Conservation (phyloP, 75 land plant species). For the Ceratopteris richardii region DNA sequence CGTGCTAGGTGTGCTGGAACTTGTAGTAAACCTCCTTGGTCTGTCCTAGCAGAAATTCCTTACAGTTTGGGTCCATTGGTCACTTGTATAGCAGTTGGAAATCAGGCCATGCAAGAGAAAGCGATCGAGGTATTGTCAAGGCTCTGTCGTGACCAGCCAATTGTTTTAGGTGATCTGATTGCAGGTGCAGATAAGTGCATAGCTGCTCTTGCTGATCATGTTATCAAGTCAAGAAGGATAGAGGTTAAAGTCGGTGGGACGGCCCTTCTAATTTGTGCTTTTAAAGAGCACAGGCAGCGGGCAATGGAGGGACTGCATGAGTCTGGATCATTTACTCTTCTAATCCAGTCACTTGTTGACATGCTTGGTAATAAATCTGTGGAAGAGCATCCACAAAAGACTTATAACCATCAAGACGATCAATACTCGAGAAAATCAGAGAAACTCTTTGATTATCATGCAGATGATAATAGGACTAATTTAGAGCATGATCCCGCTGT, state of each 20-base stretch:
- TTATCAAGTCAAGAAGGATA: slow-evolving; percentile 41
- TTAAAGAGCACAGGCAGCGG: slow-evolving; percentile 63
- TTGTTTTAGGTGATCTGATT: slow-evolving; percentile 53
- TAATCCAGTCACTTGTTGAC: slow-evolving; percentile 77
- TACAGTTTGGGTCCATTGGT: slow-evolving; percentile 50
- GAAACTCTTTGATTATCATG: slow-evolving; percentile 18
- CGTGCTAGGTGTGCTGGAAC: slow-evolving; percentile 46
- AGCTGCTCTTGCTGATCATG: slow-evolving; percentile 65
- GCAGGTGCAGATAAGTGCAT: slow-evolving; percentile 54
- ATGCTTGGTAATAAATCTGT: slow-evolving; percentile 43
- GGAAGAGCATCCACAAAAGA: slow-evolving; percentile 12
- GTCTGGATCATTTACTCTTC: slow-evolving; percentile 31
- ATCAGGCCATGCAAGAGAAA: slow-evolving; percentile 70
- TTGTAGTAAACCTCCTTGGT: slow-evolving; percentile 63
- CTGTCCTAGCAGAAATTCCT: slow-evolving; percentile 72
- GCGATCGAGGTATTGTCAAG: slow-evolving; percentile 84
- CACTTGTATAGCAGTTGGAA: slow-evolving; percentile 58
- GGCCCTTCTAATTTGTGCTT: slow-evolving; percentile 86
- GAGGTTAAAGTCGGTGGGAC: slow-evolving; percentile 84
- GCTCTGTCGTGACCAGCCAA: slow-evolving; percentile 74
- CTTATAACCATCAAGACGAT: slow-evolving; percentile 21
- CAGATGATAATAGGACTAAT: slow-evolving; percentile 16
- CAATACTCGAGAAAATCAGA: slow-evolving; percentile 24
- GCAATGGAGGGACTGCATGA: slow-evolving; percentile 62
- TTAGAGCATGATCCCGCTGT: slow-evolving; percentile 22